These are phyloP conservation scores for Neofusicoccum parvum DNA, from an alignment of 2,329 filamentous ascomycete genomes.

Conservation along the genomic window DNA sequence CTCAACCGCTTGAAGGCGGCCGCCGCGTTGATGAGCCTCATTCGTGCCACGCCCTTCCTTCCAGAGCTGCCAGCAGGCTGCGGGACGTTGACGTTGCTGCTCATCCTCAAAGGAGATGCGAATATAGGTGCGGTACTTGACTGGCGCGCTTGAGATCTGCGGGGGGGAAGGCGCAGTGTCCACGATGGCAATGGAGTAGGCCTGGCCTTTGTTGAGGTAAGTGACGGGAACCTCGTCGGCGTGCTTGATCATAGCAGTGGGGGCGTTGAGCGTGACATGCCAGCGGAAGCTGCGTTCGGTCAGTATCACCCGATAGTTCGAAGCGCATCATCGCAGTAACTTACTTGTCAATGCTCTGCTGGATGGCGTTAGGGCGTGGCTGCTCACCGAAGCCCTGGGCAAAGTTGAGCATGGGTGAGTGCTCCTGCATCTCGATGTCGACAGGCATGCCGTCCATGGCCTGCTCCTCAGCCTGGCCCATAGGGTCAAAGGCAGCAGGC, in stretches of 20 bases:
- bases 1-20: conserved; percentile 91
- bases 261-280: conserved; percentile 85
- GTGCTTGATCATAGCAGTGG: conserved; percentile 93
- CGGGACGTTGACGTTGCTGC: conserved; percentile 81
- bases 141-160: conserved; percentile 56
- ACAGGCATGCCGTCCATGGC: conserved; percentile 60
- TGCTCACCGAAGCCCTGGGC: conserved; percentile 54
- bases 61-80: conserved; percentile 87
- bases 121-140: conserved; percentile 84
- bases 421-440: conserved; percentile 63
- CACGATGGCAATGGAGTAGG: conserved; percentile 81
- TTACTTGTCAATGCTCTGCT: conserved; percentile 51
- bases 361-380: conserved; percentile 37
- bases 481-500: conserved; percentile 75
- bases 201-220: conserved; percentile 96
- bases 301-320: conserved; percentile 24
- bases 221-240: conserved; percentile 92
- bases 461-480: conserved; percentile 71
- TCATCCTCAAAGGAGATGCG: conserved; percentile 98
- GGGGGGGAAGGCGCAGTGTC: conserved; percentile 69
- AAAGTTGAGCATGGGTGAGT: conserved; percentile 63
- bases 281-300: conserved; percentile 71
- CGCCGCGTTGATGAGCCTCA: conserved; percentile 90
- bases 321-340: conserved; percentile 26
- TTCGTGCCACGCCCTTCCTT: conserved; percentile 96